Evolutionary conservation across 2,329 filamentous ascomycete genomes (phyloP), one percentile per base, ranked within the genome.

Genomic region (Pseudocercospora musae): DNA sequence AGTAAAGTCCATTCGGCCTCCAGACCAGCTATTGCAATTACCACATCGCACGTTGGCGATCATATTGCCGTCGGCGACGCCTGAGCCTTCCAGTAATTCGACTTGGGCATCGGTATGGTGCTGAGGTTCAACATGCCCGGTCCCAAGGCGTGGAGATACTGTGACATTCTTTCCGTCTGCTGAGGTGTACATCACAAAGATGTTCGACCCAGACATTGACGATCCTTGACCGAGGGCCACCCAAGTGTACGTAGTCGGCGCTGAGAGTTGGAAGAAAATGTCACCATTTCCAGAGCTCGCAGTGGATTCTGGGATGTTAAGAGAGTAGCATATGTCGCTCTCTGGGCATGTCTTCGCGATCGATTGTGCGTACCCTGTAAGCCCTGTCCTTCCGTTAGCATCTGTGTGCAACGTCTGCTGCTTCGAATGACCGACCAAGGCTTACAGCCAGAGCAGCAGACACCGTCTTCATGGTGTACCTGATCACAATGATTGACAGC

Each of bases 161-260:
- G 85, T 87, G 13, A 87, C 82, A 65, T 85, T 86, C 48, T 74
- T 78, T 25, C 82, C 80, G 40, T 74, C 74, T 42, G 79, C 74
- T 25, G 80, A 78, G n/a, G 82, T 79, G 68, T 87, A 87, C 5
- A 86, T 76, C 48, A 87, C 75, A 69, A 87, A 86, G 52, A 87
- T 86, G 71, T 85, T 85, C 5, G 85, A 73, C 21, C 80, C 81
- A 15, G 72, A 66, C 85, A 87, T 87, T 20, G 71, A 66, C 1
- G 67, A 75, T 25, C 85, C 85, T 70, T 86, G 83, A 7, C 84
- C 85, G 3, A 87, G 72, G 3, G 78, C 82, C 33, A 85, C 78
- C 81, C 82, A 87, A 73, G 80, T 73, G 69, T 84, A 80, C 5
- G 71, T 77, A 44, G 78, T 79, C 1, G 85, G 84, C 2, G 82